Evolutionary conservation across 768 basidiomycete species (phyloP), one percentile per base, ranked within the genome.

Genomic region (Leccinum fibrillosum): DNA sequence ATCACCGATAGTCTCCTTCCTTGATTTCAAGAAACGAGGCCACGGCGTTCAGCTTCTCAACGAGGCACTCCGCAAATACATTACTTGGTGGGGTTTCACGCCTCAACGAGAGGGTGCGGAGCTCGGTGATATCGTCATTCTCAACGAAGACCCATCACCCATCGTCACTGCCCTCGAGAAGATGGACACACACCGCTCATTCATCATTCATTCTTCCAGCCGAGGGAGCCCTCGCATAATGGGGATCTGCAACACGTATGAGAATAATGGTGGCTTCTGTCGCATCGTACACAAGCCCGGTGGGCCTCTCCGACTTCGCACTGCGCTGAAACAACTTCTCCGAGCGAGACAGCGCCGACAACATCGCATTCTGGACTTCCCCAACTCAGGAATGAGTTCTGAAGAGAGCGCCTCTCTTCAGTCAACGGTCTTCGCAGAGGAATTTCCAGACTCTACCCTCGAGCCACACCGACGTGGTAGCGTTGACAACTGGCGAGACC

Each of bases 241-340:
- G 78, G 74, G 78, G 10, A 80, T 85, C 13, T 84, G 86, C 54
- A 81, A 77, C 57, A 85, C 90, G 21, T 87, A 90, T 67, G 91
- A 93, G 68, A 78, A 79, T 45, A 82, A 86, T 11, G 94, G 94
- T 9, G 94, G 94, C 26, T 90, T 92, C 72, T 93, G 90, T 72
- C 86, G 90, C n/a, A 78, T 93, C 23, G 74, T 95, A 12, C 90
- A 88, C 81, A 98, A 97, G 70, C 94, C 94, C 10, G 86, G 86
- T 25, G 92, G 94, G 2, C 94, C 94, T 3, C 82, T 83, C 47
- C 83, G 88, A 21, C 79, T 96, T 56, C 80, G 85, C 26, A 70
- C 79, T 5, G 80, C 85, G 23, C 75, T 95, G 58, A 86, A 86
- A 65, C 80, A 73, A 39, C 62, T 73, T 5, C 64, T 73, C 32